These are phyloP conservation scores for Diaporthe sp. DNA, from an alignment of 2,329 filamentous ascomycete genomes.

Conservation along the genomic window DNA sequence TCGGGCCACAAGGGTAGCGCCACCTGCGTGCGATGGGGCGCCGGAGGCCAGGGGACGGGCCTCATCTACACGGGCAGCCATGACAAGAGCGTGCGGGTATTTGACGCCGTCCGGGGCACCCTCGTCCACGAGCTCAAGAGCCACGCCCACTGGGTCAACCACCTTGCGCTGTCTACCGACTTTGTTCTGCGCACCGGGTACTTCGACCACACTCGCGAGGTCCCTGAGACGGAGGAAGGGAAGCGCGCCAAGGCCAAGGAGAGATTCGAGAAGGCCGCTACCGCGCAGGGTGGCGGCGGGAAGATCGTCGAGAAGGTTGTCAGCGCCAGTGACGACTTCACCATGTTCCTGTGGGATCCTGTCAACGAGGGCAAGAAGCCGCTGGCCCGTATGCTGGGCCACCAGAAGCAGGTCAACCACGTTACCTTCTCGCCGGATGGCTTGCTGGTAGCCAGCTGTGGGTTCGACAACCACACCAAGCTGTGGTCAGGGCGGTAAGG, in stretches of 20 bases:
- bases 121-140: slow-evolving; percentile 82
- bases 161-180: slow-evolving; percentile 92
- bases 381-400: slow-evolving; percentile 87
- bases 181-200: slow-evolving; percentile 88
- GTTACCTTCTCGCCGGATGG: slow-evolving; percentile 95
- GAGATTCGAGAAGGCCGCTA: slow-evolving; percentile 86
- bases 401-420: slow-evolving; percentile 97
- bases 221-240: slow-evolving; percentile 77
- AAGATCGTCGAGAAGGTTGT: slow-evolving; percentile 86
- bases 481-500: slow-evolving; percentile 82
- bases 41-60: slow-evolving; percentile 71
- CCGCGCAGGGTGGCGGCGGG: slow-evolving; percentile 70
- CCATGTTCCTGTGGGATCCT: slow-evolving; percentile 96
- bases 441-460: slow-evolving; percentile 85
- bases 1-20: slow-evolving; percentile 91
- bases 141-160: slow-evolving; percentile 96
- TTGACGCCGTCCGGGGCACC: slow-evolving; percentile 84
- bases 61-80: slow-evolving; percentile 87
- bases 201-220: slow-evolving; percentile 81
- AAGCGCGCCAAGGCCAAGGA: slow-evolving; percentile 82
- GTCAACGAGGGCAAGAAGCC: slow-evolving; percentile 81
- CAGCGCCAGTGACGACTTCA: slow-evolving; percentile 94
- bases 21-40: slow-evolving; percentile 91
- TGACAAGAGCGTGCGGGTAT: slow-evolving; percentile 93
- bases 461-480: slow-evolving; percentile 96